Base-by-base conservation (phyloP, 192 early-diverging fungal species). In the Umbelopsis sp. region DNA sequence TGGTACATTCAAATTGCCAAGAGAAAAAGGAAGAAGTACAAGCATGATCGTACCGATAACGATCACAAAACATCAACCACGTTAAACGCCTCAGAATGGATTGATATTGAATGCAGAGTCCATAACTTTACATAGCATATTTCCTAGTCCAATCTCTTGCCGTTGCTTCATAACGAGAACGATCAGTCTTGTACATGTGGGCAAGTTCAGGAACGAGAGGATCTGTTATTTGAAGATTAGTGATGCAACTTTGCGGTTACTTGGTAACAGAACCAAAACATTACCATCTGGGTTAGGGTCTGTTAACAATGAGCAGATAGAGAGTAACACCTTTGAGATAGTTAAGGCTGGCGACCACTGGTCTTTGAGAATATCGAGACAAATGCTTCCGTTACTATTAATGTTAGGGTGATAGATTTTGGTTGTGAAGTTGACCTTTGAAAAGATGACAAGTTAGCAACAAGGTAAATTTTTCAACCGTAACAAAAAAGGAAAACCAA, bases 381-480 rank as follows among this genome's bases (percentile, higher is more conserved):
- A 99, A 79, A 99, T 99, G 80, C 90, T 91, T 64, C 97, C 97
- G 80, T 97, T 98, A 82, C 88, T 91, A 86, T 99, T 98, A 83
- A 99, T 97, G 87, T 99, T 99, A 64, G 96, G 96, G 82, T 99
- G 97, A 76, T 99, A 99, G 74, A 99, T 97, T 73, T 91, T 86
- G 58, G 96, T 99, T 70, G 92, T 97, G 81, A 98, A 99, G 82
- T 88, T 93, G 61, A 99, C 88, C 89, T 93, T 72, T 16, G 52
- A 46, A 27, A 8, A 72, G 18, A 15, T 53, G 25, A 55, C 49
- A 51, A 46, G 41, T 10, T 1, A 67, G 45, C 16, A 49, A 45
- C 4, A 46, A 46, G 22, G 61, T 18, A 47, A 45, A 12, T 49
- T 27, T 25, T 46, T 41, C 2, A 41, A 30, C 47, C 25, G 27